A percentile compares a stretch with the other conserved stretches of the same genome.
These are phyloP conservation scores for Pythium myriotylum DNA, from an alignment of 352 stramenopile species.

Conservation along the genomic window DNA sequence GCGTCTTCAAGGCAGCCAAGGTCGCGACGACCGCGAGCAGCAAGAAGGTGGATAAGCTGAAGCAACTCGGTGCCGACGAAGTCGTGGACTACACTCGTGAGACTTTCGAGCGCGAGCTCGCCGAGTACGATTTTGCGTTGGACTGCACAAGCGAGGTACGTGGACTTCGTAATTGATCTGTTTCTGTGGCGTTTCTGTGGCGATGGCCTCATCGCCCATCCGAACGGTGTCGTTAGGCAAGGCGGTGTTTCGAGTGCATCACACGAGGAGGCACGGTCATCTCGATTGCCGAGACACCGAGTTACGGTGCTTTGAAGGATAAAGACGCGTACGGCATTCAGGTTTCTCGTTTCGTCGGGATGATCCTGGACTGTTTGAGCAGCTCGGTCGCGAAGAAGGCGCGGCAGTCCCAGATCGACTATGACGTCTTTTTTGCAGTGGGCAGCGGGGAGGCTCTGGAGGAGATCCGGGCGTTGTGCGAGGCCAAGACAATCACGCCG, in stretches of 20 bases:
- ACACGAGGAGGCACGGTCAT: conserved; percentile 55
- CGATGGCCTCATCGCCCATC: too few relatives aligned
- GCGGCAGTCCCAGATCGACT: conserved; percentile 48
- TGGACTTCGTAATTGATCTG: neutral
- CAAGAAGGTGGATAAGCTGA: conserved; percentile 67
- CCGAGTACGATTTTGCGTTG: conserved; percentile 77
- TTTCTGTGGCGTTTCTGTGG: neutral
- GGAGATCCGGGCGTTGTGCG: conserved; percentile 52
- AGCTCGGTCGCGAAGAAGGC: conserved; percentile 57
- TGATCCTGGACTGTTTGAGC: conserved; percentile 63
- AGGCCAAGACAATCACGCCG: conserved; percentile 44
- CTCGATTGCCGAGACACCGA: conserved; percentile 64
- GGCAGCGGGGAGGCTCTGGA: conserved; percentile 46
- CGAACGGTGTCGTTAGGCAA: conserved; percentile 48
- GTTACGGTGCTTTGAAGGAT: conserved; percentile 35
- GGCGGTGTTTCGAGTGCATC: conserved; percentile 66
- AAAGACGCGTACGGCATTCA: conserved; percentile 36
- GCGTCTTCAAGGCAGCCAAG: conserved; percentile 73
- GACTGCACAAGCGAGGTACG: conserved; percentile 76
- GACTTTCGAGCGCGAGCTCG: conserved; percentile 63
- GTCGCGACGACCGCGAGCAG: conserved; percentile 73
- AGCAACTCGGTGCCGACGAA: conserved; percentile 64
- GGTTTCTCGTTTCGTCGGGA: conserved; percentile 49
- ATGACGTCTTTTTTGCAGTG: conserved; percentile 58
- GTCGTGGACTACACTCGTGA: conserved; percentile 74